These are phyloP conservation scores for Diutina siamensis DNA, from an alignment of 1,139 yeast genomes.

Conservation along the genomic window DNA sequence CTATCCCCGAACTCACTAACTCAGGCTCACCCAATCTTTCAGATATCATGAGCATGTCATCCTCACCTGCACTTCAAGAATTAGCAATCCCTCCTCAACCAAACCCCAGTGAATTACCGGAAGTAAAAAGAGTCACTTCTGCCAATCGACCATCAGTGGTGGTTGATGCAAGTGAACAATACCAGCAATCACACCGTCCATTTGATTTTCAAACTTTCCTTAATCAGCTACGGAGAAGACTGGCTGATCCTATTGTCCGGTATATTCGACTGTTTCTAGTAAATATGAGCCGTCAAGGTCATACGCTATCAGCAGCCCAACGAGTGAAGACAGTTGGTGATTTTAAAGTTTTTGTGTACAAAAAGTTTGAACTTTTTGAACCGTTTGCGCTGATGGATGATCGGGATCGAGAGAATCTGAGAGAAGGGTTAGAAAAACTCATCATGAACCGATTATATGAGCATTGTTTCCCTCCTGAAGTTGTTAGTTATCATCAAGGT, in stretches of 20 bases:
- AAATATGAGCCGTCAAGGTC: constrained; percentile 57
- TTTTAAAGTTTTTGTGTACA: constrained; percentile 59
- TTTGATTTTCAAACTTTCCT: constrained; percentile 82
- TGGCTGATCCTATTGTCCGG: constrained; percentile 83
- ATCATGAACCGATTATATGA: constrained; percentile 79
- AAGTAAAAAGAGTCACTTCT: neutral
- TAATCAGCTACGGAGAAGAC: constrained; percentile 54
- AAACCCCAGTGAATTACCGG: neutral
- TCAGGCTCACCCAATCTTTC: neutral
- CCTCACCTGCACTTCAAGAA: neutral
- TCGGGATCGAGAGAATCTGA: constrained; percentile 53
- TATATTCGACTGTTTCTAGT: constrained; percentile 72
- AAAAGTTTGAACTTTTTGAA: constrained; percentile 51
- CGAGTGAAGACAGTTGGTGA: constrained; percentile 67
- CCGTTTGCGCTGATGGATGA: constrained; percentile 65
- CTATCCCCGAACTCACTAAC: too few relatives aligned
- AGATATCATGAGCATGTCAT: neutral
- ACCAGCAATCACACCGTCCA: constrained; percentile 5
- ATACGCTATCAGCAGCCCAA: constrained; percentile 59
- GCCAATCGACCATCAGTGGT: neutral
- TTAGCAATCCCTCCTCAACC: neutral
- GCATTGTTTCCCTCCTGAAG: constrained; percentile 73
- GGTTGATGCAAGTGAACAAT: neutral
- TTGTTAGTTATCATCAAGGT: constrained; percentile 20
- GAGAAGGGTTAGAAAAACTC: constrained; percentile 88